A percentile compares a stretch with the other conserved stretches of the same genome.
phyloP scores from a whole-genome alignment of 2,329 filamentous ascomycete species.

The Helicocarpus griseus region DNA sequence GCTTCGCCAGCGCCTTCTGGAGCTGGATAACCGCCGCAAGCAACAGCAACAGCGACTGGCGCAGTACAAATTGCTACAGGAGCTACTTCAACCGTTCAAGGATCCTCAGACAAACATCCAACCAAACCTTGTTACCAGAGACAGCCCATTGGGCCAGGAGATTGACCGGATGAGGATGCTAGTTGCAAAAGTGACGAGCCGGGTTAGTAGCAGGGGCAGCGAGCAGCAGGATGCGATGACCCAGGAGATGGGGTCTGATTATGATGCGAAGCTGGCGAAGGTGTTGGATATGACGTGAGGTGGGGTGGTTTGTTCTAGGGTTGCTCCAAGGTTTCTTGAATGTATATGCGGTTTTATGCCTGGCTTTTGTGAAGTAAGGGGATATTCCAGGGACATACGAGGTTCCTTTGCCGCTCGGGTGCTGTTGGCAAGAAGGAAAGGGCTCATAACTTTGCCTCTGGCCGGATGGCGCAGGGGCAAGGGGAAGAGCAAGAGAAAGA shows the following conservation, averaged over 20 bases:
- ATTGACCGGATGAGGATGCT: slow-evolving; percentile 41
- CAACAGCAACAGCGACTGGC: slow-evolving; percentile 37
- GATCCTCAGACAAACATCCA: slow-evolving; percentile 43
- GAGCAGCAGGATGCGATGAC: slow-evolving; percentile 8
- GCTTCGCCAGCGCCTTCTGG: slow-evolving; percentile 35
- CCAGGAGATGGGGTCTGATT: slow-evolving; percentile 1
- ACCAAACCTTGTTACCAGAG: slow-evolving; percentile 44
- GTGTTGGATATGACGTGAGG: slow-evolving; percentile 30
- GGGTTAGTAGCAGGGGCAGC: slow-evolving; percentile 18
- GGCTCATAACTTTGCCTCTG: too few species aligned
- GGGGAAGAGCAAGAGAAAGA: too few species aligned
- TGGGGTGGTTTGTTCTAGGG: neutral
- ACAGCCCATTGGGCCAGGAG: slow-evolving; percentile 42
- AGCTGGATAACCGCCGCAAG: slow-evolving; percentile 37
- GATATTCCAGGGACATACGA: too few species aligned
- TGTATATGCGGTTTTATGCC: neutral
- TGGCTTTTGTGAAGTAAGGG: too few species aligned
- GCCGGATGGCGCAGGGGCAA: too few species aligned
- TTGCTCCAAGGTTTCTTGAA: neutral
- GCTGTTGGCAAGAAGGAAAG: too few species aligned
- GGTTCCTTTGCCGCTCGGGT: too few species aligned
- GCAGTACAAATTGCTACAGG: slow-evolving; percentile 37
- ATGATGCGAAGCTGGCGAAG: slow-evolving; percentile 11
- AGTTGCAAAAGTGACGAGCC: slow-evolving; percentile 33
- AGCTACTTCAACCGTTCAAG: slow-evolving; percentile 40